phyloP scores from a whole-genome alignment of 1,139 yeast genomes.

The Hansenula sp. region DNA sequence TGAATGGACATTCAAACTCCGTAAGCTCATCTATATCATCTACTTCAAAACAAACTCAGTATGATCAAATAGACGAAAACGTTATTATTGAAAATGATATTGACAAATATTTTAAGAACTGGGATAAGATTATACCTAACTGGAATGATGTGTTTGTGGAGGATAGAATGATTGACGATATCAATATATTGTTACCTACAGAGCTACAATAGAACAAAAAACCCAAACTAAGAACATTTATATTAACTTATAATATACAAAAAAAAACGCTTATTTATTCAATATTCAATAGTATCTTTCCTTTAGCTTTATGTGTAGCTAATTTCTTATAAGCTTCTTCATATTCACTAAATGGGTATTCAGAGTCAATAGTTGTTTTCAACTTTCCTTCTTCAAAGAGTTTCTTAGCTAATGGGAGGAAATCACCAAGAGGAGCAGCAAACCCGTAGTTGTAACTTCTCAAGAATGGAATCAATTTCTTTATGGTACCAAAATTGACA shows the following conservation, averaged over 20 bases:
- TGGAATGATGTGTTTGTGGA: conserved; percentile 15
- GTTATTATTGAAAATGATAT: conserved; percentile 6
- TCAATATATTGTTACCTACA: not conserved
- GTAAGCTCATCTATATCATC: not conserved
- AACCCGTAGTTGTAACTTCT: conserved; percentile 30
- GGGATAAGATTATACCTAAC: conserved; percentile 14
- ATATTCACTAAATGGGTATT: conserved; percentile 43
- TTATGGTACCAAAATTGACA: conserved; percentile 28
- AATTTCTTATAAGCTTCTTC: conserved; percentile 45
- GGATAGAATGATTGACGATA: conserved; percentile 1
- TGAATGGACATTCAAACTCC: not conserved
- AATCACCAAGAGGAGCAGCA: conserved; percentile 20
- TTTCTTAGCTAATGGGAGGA: conserved; percentile 30
- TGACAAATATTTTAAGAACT: conserved; percentile 10
- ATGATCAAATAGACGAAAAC: too few species aligned
- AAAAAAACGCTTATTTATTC: too few species aligned
- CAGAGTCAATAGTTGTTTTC: conserved; percentile 48
- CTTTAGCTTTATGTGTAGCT: conserved; percentile 45
- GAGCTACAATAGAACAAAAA: not conserved
- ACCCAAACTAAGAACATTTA: too few species aligned
- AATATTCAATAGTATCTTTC: conserved; percentile 57
- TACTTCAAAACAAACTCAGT: too few species aligned
- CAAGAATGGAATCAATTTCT: conserved; percentile 58
- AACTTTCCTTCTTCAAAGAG: conserved; percentile 39
- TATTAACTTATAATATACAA: too few species aligned